Evolutionary conservation across 495 filamentous ascomycete species (phyloP), one percentile per base, ranked within the genome.

Genomic region (Usnea hakonensis): DNA sequence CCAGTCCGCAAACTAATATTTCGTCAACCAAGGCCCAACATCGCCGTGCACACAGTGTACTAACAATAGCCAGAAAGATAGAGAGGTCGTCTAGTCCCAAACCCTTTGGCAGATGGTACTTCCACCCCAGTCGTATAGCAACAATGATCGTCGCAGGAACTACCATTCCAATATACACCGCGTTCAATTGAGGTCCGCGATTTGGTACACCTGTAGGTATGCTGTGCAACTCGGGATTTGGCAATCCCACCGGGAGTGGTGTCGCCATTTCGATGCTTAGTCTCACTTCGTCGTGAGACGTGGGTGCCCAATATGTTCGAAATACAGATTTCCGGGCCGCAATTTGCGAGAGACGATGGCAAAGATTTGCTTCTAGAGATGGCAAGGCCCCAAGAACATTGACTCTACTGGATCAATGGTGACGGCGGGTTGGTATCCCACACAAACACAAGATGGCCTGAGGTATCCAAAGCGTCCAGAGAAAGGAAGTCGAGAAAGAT

Each of bases 101-200:
- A 23, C 53, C 53, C 32, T 56, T 56, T 21, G 53, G 53, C 6
- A 35, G 53, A 37, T 8, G 11, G 19, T 56, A 56, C 17, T 56
- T 56, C 53, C 53, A 56, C 13, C 32, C 53, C 32, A 56, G 8
- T 26, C 53, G 32, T 38, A 56, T 10, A 6, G 53, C 53, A 21
- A 56, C 53, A 26, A 56, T 36, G 53, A 56, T n/a, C 0, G 53
- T 56, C 8, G 53, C 53, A 21, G 53, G 53, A 6, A 56, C 53
- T 9, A 56, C 36, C 53, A 56, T 56, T 11, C 53, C 53, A 37
- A 56, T 56, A 37, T 56, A 56, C 1, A 56, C 53, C 1, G 32
- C 53, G 8, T 56, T 56, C 32, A 56, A 17, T 37, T 56, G 32
- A n/a, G 53, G 53, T 56, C 53, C 53, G 35, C 53, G 53, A 38